Base-by-base conservation (phyloP, 352 stramenopile species). In the Pythium biforme region DNA sequence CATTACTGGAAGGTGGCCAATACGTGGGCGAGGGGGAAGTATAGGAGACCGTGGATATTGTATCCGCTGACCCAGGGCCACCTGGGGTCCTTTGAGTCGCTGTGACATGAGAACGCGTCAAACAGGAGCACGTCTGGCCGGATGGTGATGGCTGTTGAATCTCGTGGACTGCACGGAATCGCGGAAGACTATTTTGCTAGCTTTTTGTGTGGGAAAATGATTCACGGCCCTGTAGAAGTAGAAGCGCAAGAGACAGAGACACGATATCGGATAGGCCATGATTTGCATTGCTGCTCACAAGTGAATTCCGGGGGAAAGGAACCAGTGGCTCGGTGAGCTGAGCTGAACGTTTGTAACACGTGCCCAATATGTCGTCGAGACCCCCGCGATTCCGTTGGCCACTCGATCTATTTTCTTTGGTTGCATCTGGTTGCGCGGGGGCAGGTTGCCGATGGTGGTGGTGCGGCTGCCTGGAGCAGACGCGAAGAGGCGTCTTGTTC, bases 401-500 rank as follows among this genome's bases (percentile, higher is more conserved):
- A 59, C 53, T 53, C 54, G 41, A 60, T 60, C 54, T 60, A 60
- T 60, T 60, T 60, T 60, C 54, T 43, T 14, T 26, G 17, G 10
- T 27, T 27, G 27, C 54, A 60, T 60, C 54, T 60, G 54, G 54
- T 45, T 43, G 27, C 43, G 20, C 41, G 29, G 8, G 29, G 37
- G 29, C 48, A 41, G 14, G 2, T 43, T 14, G 14, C 19, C 1
- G 15, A 14, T 1, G n/a, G 37, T 14, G 12, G 14, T 17, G 37
- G 37, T 19, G 37, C 14, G 11, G 37, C 37, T 20, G 37, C 2
- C 9, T 20, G 14, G 37, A 43, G 37, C 37, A 43, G 37, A 43
- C 37, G 37, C 17, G 15, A 43, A 12, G 5, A 12, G 37, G 37
- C 37, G 37, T 43, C 37, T 14, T 43, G 19, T 19, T 50, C 45